A percentile compares a stretch with the other conserved stretches of the same genome.
phyloP scores from a whole-genome alignment of 768 basidiomycete species.

The Psilocybe cubensis region DNA sequence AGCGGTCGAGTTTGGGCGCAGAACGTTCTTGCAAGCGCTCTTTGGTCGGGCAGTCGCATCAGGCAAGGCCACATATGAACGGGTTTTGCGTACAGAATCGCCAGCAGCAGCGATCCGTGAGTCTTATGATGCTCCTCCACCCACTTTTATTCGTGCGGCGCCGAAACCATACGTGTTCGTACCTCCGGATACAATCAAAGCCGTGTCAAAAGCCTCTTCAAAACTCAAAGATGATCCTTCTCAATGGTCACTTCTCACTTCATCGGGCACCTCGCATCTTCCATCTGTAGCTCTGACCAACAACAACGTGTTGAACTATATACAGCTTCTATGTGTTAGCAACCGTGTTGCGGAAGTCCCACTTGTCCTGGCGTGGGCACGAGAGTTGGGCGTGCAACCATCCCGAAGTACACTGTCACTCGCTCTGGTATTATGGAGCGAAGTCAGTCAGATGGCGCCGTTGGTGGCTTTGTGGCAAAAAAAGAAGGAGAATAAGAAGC shows the following conservation, averaged over 20 bases:
- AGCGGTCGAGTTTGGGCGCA: constrained; percentile 51
- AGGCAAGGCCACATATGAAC: not conserved
- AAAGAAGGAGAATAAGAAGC: not conserved
- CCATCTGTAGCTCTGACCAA: constrained; percentile 48
- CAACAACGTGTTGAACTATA: constrained; percentile 56
- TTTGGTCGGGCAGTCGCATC: constrained; percentile 50
- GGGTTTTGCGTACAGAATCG: constrained; percentile 31
- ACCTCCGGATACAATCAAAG: constrained; percentile 25
- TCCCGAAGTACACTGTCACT: constrained; percentile 61
- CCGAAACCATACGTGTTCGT: constrained; percentile 18
- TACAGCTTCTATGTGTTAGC: constrained; percentile 60
- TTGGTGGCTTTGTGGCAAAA: not conserved
- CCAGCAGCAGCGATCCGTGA: constrained; percentile 40
- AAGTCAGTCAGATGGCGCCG: not conserved
- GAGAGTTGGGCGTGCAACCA: constrained; percentile 54
- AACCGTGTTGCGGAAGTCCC: constrained; percentile 61
- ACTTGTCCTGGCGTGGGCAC: constrained; percentile 75
- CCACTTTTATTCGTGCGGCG: constrained; percentile 9
- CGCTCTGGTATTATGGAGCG: constrained; percentile 50
- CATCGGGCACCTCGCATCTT: constrained; percentile 18
- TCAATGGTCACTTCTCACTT: constrained; percentile 18
- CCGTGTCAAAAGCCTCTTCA: too few relatives aligned
- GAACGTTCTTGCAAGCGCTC: constrained; percentile 58
- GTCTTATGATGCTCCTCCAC: constrained; percentile 26
- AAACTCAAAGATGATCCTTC: too few relatives aligned